A percentile compares a stretch with the other conserved stretches of the same genome.
phyloP scores from a whole-genome alignment of 2,329 filamentous ascomycete species.

The Phyllosticta capitalensis region DNA sequence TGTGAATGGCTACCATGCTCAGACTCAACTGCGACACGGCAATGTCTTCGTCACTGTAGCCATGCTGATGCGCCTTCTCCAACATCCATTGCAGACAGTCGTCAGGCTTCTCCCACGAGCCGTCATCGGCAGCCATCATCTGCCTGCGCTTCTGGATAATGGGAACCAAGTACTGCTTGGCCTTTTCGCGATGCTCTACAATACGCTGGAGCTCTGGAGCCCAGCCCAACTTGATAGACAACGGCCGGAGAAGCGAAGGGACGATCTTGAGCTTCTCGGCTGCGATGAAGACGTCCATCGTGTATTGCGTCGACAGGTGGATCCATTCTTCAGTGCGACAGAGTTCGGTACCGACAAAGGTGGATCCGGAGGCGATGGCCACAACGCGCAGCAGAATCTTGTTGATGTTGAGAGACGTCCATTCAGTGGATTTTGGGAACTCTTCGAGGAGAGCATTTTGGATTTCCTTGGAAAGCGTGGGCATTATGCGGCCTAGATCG shows the following conservation, averaged over 20 bases:
- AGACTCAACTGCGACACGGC: neutral
- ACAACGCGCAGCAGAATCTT: neutral
- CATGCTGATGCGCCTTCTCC: neutral
- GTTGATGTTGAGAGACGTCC: neutral
- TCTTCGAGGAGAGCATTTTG: neutral
- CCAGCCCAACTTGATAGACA: neutral
- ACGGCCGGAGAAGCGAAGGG: slow-evolving; percentile 25
- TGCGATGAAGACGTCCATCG: slow-evolving; percentile 26
- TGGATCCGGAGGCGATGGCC: neutral
- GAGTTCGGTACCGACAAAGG: slow-evolving; percentile 28
- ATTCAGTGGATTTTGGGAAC: slow-evolving; percentile 3
- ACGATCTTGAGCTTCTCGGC: slow-evolving; percentile 25
- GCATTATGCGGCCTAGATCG: neutral
- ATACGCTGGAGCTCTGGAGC: neutral
- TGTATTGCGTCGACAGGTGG: slow-evolving; percentile 24
- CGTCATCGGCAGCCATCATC: neutral
- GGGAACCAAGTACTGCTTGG: neutral
- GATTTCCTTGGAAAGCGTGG: neutral
- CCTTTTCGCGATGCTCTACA: neutral
- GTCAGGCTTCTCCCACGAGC: neutral
- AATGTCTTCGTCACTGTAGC: neutral
- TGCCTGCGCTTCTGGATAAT: neutral
- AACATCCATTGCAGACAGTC: neutral
- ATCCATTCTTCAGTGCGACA: slow-evolving; percentile 33
- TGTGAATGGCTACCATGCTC: slow-evolving; percentile 16